These are phyloP conservation scores for Neonectria coccinea DNA, from an alignment of 2,329 filamentous ascomycete genomes.

Conservation along the genomic window DNA sequence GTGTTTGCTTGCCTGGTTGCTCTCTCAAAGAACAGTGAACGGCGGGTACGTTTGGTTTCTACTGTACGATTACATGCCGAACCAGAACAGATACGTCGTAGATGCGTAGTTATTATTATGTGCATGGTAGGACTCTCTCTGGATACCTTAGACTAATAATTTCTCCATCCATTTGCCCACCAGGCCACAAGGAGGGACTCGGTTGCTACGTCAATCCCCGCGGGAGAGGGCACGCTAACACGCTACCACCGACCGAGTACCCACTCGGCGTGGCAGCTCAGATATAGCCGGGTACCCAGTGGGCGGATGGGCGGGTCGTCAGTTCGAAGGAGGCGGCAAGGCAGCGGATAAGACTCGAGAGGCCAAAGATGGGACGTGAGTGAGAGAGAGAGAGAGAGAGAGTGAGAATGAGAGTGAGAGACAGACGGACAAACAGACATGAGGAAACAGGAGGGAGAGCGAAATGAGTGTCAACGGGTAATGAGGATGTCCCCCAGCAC, in stretches of 20 bases:
- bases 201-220: constrained; percentile 37
- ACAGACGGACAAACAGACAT: too few species aligned
- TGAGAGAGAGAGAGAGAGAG: background rate
- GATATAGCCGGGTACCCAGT: constrained; percentile 23
- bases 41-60: background rate
- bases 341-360: background rate
- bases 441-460: background rate
- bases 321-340: background rate
- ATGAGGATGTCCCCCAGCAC: background rate
- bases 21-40: background rate
- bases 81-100: background rate
- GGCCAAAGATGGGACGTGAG: background rate
- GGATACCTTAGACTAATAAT: constrained; percentile 15
- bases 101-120: background rate
- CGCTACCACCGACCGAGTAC: constrained; percentile 24
- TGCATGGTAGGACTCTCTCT: background rate
- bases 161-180: constrained; percentile 28
- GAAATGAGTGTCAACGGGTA: background rate
- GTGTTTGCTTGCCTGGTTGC: background rate
- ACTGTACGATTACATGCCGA: background rate
- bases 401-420: too few species aligned
- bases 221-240: constrained; percentile 41
- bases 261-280: constrained; percentile 25
- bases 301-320: constrained; percentile 3
- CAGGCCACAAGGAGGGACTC: constrained; percentile 23